Conservation (phyloP, 1,284 basidiomycete genomes). For the Naganishia cerealis region DNA sequence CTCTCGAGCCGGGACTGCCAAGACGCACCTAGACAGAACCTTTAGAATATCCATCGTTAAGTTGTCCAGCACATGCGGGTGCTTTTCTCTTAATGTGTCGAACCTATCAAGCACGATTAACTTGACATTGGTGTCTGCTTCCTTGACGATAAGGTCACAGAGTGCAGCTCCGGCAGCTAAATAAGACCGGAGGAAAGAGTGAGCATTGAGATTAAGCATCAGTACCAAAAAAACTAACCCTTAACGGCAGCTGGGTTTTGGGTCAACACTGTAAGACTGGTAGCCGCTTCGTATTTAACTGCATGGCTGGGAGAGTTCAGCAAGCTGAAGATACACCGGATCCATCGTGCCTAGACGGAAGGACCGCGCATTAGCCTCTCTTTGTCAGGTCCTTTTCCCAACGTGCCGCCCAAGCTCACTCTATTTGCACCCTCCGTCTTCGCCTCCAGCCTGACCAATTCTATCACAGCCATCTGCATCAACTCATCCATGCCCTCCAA, state of each 20-base stretch:
- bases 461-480: conserved; percentile 93
- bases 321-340: conserved; percentile 92
- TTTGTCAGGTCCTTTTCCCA: conserved; percentile 14
- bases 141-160: conserved; percentile 87
- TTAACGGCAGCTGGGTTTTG: conserved; percentile 96
- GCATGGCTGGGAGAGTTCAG: conserved; percentile 86
- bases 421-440: conserved; percentile 76
- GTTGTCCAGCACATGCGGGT: conserved; percentile 86
- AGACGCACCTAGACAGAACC: conserved; percentile 70
- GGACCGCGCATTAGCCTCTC: conserved; percentile 33
- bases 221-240: conserved; percentile 57
- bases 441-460: conserved; percentile 89
- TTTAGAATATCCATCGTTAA: conserved; percentile 96
- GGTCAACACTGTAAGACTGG: conserved; percentile 88
- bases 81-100: conserved; percentile 76
- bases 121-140: conserved; percentile 99
- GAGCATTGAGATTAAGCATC: background rate
- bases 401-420: conserved; percentile 57
- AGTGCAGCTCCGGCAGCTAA: conserved; percentile 84
- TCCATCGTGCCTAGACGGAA: conserved; percentile 72
- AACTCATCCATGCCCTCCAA: conserved; percentile 84
- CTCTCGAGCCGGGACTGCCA: background rate
- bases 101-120: conserved; percentile 94
- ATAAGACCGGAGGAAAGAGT: background rate
- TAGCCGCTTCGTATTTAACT: conserved; percentile 97